Base-by-base conservation (phyloP, 163 green algal genomes). In the Chlamydomonas reinhardtii region DNA sequence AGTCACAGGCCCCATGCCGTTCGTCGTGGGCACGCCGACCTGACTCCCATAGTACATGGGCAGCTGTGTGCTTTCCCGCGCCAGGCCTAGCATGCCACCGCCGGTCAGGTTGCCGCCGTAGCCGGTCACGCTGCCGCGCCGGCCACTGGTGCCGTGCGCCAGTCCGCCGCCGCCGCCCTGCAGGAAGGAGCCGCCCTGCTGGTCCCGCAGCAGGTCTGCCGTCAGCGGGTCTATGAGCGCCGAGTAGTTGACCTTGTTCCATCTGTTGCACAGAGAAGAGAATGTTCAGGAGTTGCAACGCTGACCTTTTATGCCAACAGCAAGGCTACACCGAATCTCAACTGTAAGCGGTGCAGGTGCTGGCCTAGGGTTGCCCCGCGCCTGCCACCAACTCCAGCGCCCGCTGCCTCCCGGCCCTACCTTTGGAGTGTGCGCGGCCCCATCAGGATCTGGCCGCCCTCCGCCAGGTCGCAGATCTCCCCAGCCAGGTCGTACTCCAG, bases 391-490 rank as follows among this genome's bases (percentile, higher is more conserved):
- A 54, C 11, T 54, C 48, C 48, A 56, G 14, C 48, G 48, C 48
- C 48, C 48, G 12, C 59, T 66, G 20, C 59, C 22, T 66, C 4
- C 61, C 9, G 2, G 4, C 4, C 62, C n/a, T 64, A 92, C 88
- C 91, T 75, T 54, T 92, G 90, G 39, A 89, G 90, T 5, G 91
- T 94, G 37, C 92, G 92, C 25, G 91, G 91, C 3, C 91, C 91
- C 90, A 94, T 89, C 19, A 94, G 84, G 39, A 90, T 85, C 80
- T 94, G 91, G 8, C 91, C 91, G 14, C 91, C 91, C 31, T 84
- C 77, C 25, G 91, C 91, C 59, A 94, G 82, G 81, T 91, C 90
- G 61, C 87, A 90, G 32, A 94, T 91, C 66, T 94, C 88, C 19
- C 64, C 85, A 6, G 90, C 88, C 81, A 94, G 76, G n/a, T 91